Conservation (phyloP, 2,329 filamentous ascomycete genomes). For the Fusarium torulosum region DNA sequence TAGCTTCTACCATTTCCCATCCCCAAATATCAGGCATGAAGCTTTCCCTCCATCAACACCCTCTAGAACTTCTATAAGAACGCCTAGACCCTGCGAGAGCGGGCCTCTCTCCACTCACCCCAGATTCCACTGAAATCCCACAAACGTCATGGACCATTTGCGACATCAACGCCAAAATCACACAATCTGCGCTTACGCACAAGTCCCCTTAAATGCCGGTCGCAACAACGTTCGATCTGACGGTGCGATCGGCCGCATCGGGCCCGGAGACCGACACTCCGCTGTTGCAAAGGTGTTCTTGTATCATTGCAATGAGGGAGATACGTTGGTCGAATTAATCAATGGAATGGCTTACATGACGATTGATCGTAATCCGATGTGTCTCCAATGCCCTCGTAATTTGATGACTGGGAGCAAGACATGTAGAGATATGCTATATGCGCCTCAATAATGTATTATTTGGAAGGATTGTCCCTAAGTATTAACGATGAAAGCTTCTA, state of each 20-base stretch:
- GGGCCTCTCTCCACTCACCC: conserved; percentile 40
- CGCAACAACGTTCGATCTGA: background rate
- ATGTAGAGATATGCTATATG: background rate
- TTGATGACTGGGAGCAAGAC: background rate
- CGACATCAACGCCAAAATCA: conserved; percentile 49
- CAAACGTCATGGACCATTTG: conserved; percentile 37
- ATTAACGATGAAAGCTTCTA: background rate
- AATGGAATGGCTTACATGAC: background rate
- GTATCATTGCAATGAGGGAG: background rate
- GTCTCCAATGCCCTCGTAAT: background rate
- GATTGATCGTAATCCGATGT: too few relatives aligned
- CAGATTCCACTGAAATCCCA: conserved; percentile 14
- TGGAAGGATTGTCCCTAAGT: background rate
- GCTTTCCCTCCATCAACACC: conserved; percentile 29
- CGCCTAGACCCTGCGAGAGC: conserved; percentile 23
- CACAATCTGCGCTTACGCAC: conserved; percentile 39
- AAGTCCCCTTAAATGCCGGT: conserved; percentile 7
- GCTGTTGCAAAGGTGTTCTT: conserved; percentile 8
- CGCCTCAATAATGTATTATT: too few relatives aligned
- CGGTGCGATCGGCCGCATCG: conserved; percentile 40
- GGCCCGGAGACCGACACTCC: conserved; percentile 32
- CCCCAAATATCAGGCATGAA: conserved; percentile 12
- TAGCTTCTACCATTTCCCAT: background rate
- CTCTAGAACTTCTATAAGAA: conserved; percentile 12
- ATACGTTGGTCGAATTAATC: background rate